Percentiles rank a stretch among this genome's conserved stretches.
Conservation (phyloP, 2,329 filamentous ascomycete genomes). For the Sporothrix brasiliensis region DNA sequence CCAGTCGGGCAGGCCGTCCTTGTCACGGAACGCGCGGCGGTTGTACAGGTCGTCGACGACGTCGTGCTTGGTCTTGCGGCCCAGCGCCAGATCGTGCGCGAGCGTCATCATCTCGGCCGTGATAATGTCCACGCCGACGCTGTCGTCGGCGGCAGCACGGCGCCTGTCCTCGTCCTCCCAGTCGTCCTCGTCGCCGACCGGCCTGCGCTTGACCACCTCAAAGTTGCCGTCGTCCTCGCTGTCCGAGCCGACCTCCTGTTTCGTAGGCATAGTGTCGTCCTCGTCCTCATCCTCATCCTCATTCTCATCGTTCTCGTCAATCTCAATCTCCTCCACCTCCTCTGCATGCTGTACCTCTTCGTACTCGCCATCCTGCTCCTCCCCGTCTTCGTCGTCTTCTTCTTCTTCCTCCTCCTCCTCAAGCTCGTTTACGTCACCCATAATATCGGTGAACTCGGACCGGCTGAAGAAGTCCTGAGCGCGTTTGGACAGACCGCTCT, state of each 20-base stretch:
- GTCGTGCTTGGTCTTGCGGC: slow-evolving; percentile 76
- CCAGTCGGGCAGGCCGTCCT: slow-evolving; percentile 93
- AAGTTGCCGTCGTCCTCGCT: slow-evolving; percentile 48
- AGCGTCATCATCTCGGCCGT: slow-evolving; percentile 99
- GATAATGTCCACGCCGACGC: slow-evolving; percentile 85
- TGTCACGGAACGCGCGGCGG: slow-evolving; percentile 86
- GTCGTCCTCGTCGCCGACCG: slow-evolving; percentile 46
- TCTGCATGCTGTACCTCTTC: slow-evolving; percentile 9
- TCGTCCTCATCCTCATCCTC: slow-evolving; percentile 25
- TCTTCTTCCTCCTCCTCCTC: slow-evolving; percentile 39
- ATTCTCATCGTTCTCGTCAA: background rate
- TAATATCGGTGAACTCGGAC: slow-evolving; percentile 87
- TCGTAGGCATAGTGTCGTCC: slow-evolving; percentile 2
- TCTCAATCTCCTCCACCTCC: slow-evolving; percentile 26
- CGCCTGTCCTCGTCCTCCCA: slow-evolving; percentile 69
- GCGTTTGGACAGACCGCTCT: slow-evolving; percentile 73
- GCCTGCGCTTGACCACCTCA: slow-evolving; percentile 61
- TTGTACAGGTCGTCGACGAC: slow-evolving; percentile 92
- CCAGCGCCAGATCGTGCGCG: slow-evolving; percentile 86
- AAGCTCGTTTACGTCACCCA: slow-evolving; percentile 63
- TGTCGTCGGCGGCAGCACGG: slow-evolving; percentile 61
- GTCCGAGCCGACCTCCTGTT: slow-evolving; percentile 36
- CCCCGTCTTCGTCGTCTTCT: slow-evolving; percentile 53
- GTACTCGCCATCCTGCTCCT: slow-evolving; percentile 39
- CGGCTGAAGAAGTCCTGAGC: slow-evolving; percentile 91